Percentiles rank a stretch among this genome's conserved stretches.
Conservation (phyloP, 2,329 filamentous ascomycete species). For the Chaetomium sp. region DNA sequence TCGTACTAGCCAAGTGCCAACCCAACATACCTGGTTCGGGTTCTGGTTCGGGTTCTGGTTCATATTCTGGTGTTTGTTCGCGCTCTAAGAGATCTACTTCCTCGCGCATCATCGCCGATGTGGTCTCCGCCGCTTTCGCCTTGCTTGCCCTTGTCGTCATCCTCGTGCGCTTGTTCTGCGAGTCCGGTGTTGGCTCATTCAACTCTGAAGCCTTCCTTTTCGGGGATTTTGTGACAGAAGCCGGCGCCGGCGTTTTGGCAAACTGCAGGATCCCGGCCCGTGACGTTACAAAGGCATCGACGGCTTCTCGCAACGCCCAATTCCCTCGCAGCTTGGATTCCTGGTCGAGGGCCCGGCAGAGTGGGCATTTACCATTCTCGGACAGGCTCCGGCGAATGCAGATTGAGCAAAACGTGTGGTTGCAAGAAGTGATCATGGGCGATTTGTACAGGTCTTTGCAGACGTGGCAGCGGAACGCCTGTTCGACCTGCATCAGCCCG, state of each 20-base stretch:
- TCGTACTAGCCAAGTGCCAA: background rate
- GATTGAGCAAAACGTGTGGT: conserved; percentile 92
- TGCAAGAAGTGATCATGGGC: conserved; percentile 90
- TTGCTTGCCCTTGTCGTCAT: conserved; percentile 46
- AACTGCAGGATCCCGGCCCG: conserved; percentile 57
- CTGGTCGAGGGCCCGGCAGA: conserved; percentile 73
- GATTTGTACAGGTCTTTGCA: conserved; percentile 97
- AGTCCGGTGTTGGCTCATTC: conserved; percentile 27
- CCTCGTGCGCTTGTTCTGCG: conserved; percentile 43
- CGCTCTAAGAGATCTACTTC: conserved; percentile 26
- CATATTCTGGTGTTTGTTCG: conserved; percentile 31
- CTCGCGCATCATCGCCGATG: conserved; percentile 31
- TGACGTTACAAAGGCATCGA: conserved; percentile 66
- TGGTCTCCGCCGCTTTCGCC: conserved; percentile 33
- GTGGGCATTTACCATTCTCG: conserved; percentile 78
- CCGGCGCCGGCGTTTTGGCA: conserved; percentile 43
- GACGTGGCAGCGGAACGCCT: conserved; percentile 85
- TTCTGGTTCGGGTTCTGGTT: conserved; percentile 30
- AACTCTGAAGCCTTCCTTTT: conserved; percentile 47
- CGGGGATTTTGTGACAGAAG: conserved; percentile 25
- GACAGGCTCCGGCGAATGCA: conserved; percentile 86
- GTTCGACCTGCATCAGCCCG: conserved; percentile 65
- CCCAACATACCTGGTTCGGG: conserved; percentile 27
- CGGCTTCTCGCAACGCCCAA: conserved; percentile 76
- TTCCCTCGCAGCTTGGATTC: conserved; percentile 81